Evolutionary conservation across 2,329 filamentous ascomycete species (phyloP).

Genomic region (Chaetomium strumarium): DNA sequence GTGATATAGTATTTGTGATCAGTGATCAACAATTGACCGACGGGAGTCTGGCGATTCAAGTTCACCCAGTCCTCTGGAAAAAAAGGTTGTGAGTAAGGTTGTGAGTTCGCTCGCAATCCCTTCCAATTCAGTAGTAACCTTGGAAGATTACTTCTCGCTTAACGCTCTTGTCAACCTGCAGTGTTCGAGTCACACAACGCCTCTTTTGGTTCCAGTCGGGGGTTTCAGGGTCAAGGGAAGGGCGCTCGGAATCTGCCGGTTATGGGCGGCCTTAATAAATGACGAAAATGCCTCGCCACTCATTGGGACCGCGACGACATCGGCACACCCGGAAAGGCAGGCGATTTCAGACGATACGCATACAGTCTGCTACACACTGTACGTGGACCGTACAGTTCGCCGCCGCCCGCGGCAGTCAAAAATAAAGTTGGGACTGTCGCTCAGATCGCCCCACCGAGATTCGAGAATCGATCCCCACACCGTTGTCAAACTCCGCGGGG

Average conservation of each 20-base stretch:
- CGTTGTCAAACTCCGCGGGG: too few relatives aligned
- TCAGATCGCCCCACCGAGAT: constrained; percentile 1
- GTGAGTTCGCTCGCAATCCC: too few relatives aligned
- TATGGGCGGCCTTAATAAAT: constrained; percentile 10
- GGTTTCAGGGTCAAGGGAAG: too few relatives aligned
- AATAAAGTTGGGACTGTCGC: constrained; percentile 9
- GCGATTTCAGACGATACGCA: neutral
- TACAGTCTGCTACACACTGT: neutral
- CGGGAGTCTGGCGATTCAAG: too few relatives aligned
- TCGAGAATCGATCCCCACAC: too few relatives aligned
- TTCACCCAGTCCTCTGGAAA: too few relatives aligned
- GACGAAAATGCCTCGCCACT: constrained; percentile 16
- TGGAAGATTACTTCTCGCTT: too few relatives aligned
- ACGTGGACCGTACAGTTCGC: neutral
- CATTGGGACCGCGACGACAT: constrained; percentile 8
- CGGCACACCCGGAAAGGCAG: constrained; percentile 9
- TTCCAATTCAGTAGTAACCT: too few relatives aligned
- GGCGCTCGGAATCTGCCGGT: constrained; percentile 8
- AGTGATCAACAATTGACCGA: neutral
- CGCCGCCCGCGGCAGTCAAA: constrained; percentile 4
- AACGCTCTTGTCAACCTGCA: too few relatives aligned
- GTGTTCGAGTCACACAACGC: too few relatives aligned
- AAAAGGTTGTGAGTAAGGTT: too few relatives aligned
- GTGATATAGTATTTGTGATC: neutral
- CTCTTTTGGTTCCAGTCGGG: too few relatives aligned